phyloP scores from a whole-genome alignment of 2,329 filamentous ascomycete genomes.

The Penicillium sp. region DNA sequence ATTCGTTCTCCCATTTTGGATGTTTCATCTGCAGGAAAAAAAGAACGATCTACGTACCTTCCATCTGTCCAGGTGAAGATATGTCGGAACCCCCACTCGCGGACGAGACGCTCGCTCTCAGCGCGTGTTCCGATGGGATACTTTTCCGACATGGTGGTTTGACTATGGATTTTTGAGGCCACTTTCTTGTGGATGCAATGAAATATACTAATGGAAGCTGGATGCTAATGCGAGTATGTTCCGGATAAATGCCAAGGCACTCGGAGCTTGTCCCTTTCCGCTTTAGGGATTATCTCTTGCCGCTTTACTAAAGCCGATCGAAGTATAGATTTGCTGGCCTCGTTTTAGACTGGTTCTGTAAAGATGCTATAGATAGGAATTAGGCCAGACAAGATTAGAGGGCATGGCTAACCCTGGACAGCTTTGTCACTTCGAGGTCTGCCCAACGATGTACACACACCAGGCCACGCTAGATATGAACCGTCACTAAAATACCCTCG shows the following conservation, averaged over 20 bases:
- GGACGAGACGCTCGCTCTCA: constrained; percentile 48
- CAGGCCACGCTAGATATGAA: not conserved
- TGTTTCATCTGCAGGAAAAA: no score
- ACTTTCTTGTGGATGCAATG: no score
- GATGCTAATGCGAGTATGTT: no score
- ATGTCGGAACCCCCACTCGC: constrained; percentile 50
- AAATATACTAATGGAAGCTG: not conserved
- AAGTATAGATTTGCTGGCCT: no score
- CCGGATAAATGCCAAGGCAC: not conserved
- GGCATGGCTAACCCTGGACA: not conserved
- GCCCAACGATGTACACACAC: not conserved
- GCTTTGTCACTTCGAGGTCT: not conserved
- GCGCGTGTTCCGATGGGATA: constrained; percentile 29
- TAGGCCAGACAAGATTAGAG: not conserved
- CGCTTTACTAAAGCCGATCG: not conserved
- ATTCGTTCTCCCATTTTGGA: not conserved
- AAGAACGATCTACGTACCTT: constrained; percentile 34
- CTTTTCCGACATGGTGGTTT: constrained; percentile 19
- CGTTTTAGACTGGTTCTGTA: no score
- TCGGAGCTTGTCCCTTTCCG: not conserved
- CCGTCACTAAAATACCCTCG: no score
- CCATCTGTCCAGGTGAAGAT: constrained; percentile 56
- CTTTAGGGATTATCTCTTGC: not conserved
- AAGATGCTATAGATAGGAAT: not conserved
- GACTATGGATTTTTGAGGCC: no score